Base-by-base conservation (phyloP, 2,329 filamentous ascomycete species). In the Microcyclospora pomicola region DNA sequence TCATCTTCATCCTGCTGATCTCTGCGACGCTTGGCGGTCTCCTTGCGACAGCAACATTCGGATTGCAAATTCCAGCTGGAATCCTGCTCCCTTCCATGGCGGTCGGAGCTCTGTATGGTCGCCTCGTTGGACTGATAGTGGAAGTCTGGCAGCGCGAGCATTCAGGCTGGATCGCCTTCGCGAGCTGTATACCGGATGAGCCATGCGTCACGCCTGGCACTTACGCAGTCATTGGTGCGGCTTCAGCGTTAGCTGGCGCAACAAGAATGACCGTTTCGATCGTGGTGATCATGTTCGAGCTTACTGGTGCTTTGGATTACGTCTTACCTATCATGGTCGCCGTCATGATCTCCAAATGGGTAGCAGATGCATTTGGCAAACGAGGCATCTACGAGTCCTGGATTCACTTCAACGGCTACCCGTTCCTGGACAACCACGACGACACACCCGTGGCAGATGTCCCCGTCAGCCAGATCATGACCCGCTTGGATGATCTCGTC, bases 241-340 rank as follows among this genome's bases (percentile, higher is more conserved):
- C 91, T 0, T 87, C 91, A 3, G 85, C 88, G n/a, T 75, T 98
- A 2, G 84, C 83, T 5, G 91, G 91, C 34, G 85, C 92, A 28
- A 96, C 88, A 13, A 77, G 88, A 49, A 92, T 98, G 78, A 98
- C 91, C 0, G 86, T 95, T 9, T 95, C 87, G 10, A 95, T 98
- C 48, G 88, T 98, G 4, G 91, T 96, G 53, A 98, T 98, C 64
- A 95, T 95, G 82, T 98, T 98, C 55, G 91, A 98, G 65, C 77
- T 98, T 39, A 98, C 91, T 0, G 91, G 91, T 37, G 91, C 91
- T 1, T 71, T 98, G 19, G 93, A 86, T 1, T 96, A 96, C 56
- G 88, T 98, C 35, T 75, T 98, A 6, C 91, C 91, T 38, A 98
- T 96, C 60, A 98, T 98, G 91, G 83, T 98, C 46, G 86, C 87